Percentiles rank a stretch among this genome's conserved stretches.
Evolutionary conservation across 176 grass and related monocot genomes (phyloP).

Genomic region (Phoenix roebelenii): DNA sequence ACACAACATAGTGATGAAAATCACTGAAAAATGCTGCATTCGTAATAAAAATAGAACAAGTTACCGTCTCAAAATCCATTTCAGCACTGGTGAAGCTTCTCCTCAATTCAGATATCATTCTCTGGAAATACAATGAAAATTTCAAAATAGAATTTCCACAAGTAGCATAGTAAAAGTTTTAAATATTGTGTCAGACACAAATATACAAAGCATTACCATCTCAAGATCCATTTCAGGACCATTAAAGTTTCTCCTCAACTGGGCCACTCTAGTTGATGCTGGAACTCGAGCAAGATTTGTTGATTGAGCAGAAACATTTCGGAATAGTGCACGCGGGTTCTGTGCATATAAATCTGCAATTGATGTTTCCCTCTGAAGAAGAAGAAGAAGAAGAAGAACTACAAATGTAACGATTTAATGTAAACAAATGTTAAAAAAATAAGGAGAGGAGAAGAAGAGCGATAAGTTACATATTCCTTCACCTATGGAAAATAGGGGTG

Average conservation of each 20-base stretch:
- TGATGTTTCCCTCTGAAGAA: constrained; percentile 40
- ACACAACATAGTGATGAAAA: no score
- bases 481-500: no score
- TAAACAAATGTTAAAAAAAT: constrained; percentile 13
- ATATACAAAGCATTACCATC: constrained; percentile 35
- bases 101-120: constrained; percentile 51
- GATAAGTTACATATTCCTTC: no score
- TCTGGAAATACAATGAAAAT: constrained; percentile 32
- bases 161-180: neutral
- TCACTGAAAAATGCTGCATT: neutral
- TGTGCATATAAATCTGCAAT: constrained; percentile 56
- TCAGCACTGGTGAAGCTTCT: constrained; percentile 29
- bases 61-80: constrained; percentile 74
- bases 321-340: constrained; percentile 17
- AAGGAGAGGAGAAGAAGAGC: neutral
- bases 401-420: constrained; percentile 3
- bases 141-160: constrained; percentile 11
- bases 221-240: constrained; percentile 35
- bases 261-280: constrained; percentile 26
- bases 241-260: constrained; percentile 31
- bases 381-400: neutral
- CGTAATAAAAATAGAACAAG: constrained; percentile 7
- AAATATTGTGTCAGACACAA: constrained; percentile 5
- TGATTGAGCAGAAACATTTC: constrained; percentile 25
- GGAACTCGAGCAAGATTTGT: constrained; percentile 15